Base-by-base conservation (phyloP, 1,139 yeast species). In the Yamadazyma trypodendri region DNA sequence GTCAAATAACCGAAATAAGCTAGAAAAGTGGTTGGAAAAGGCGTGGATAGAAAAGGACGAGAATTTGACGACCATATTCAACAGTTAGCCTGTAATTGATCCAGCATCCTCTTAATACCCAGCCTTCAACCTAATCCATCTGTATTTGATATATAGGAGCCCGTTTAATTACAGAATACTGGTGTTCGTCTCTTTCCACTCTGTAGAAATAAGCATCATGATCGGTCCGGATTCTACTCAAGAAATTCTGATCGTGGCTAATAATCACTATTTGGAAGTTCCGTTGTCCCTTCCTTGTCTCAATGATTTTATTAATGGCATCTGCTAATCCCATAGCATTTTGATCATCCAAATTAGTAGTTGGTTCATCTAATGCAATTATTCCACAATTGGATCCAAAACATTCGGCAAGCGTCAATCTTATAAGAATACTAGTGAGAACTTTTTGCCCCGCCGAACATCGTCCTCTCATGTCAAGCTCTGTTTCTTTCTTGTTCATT, bases 371-470 rank as follows among this genome's bases (percentile, higher is more conserved):
- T 31, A 94, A 68, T 0, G 97, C 96, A 51, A 94, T 87, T 56
- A 92, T 84, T 36, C 98, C 98, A 65, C 97, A 92, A 55, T 85
- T 88, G 1, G 81, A 75, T 7, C 98, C 98, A 66, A 94, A 92
- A 55, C 97, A 88, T 59, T 94, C 98, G 0, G 97, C 95, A 35
- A 94, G 66, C 0, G 97, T 97, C 41, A 94, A 67, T 39, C 99
- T 72, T 38, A 94, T 90, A 27, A 94, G 81, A 37, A 94, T 89
- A 39, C 95, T 84, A 0, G 98, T 96, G 39, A 94, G 66, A 2
- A 94, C 97, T 56, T 89, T 88, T 60, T 94, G 99, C 1, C 99
- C 99, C 0, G 98, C 98, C 2, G 97, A 88, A 59, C 99, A 94
- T 40, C 98, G 68, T 0, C 98, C 99, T 47, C 98, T 75, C 99